A percentile compares a stretch with the other conserved stretches of the same genome.
These are phyloP conservation scores for Prunus davidiana DNA, from an alignment of 306 rosid species.

Conservation along the genomic window DNA sequence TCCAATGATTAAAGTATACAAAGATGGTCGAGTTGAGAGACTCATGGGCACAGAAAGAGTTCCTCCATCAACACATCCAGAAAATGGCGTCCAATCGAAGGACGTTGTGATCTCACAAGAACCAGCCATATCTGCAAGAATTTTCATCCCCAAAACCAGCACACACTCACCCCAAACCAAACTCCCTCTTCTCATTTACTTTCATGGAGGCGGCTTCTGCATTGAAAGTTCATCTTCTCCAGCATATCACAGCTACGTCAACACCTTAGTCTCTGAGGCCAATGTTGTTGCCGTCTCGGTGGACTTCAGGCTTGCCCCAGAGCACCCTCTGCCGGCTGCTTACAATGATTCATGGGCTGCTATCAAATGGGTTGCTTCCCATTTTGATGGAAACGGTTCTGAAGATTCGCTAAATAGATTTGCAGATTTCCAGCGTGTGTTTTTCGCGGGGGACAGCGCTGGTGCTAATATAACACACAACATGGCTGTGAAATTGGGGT, in stretches of 20 bases:
- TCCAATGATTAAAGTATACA: slow-evolving; percentile 15
- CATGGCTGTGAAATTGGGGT: background rate
- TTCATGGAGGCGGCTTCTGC: too few relatives aligned
- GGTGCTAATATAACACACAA: slow-evolving; percentile 14
- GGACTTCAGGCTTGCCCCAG: slow-evolving; percentile 18
- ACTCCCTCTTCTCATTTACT: too few relatives aligned
- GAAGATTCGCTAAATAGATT: too few relatives aligned
- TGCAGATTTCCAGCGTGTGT: too few relatives aligned
- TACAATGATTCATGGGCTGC: slow-evolving; percentile 31
- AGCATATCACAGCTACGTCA: too few relatives aligned
- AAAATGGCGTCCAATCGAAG: slow-evolving; percentile 23
- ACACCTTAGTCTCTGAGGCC: too few relatives aligned
- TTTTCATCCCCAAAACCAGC: too few relatives aligned
- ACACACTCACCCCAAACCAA: too few relatives aligned
- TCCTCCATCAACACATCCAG: slow-evolving; percentile 12
- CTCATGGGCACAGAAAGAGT: background rate
- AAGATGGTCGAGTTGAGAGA: slow-evolving; percentile 26
- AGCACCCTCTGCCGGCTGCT: slow-evolving; percentile 20
- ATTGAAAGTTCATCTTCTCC: too few relatives aligned
- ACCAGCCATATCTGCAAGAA: too few relatives aligned
- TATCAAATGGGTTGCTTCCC: background rate
- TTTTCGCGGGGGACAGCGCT: background rate
- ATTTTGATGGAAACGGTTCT: too few relatives aligned
- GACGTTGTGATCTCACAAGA: slow-evolving; percentile 7
- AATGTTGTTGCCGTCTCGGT: slow-evolving; percentile 10